These are phyloP conservation scores for Talaromyces funiculosus DNA, from an alignment of 2,329 filamentous ascomycete species.

Conservation along the genomic window DNA sequence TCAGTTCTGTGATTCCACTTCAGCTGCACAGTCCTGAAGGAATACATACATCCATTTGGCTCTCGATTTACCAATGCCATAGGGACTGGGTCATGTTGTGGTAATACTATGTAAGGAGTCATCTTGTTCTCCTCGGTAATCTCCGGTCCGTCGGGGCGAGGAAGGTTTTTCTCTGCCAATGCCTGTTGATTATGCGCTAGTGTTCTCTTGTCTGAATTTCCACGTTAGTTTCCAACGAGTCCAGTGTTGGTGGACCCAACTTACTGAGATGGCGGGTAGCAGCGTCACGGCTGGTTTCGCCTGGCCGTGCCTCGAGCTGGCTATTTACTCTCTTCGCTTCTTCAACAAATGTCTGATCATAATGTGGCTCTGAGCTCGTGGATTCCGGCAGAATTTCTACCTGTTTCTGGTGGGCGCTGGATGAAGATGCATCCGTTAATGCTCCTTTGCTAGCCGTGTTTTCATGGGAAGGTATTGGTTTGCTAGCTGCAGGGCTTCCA, in stretches of 20 bases:
- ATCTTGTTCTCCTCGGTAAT: constrained; percentile 51
- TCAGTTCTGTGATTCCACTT: too few relatives aligned
- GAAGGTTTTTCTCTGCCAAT: constrained; percentile 46
- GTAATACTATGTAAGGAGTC: constrained; percentile 60
- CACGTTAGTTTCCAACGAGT: background rate
- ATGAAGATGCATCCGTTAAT: background rate
- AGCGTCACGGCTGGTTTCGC: constrained; percentile 53
- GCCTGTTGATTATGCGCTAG: background rate
- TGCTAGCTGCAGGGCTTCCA: constrained; percentile 43
- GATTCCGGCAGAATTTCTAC: constrained; percentile 47
- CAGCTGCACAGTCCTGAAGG: fast-evolving
- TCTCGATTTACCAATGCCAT: constrained; percentile 67
- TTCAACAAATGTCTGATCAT: constrained; percentile 55
- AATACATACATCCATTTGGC: constrained; percentile 52
- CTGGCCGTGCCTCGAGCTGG: constrained; percentile 45
- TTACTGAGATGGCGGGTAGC: constrained; percentile 59
- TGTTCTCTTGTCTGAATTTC: constrained; percentile 9
- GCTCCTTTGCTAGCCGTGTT: background rate
- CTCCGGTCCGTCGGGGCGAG: constrained; percentile 51
- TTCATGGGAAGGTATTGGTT: background rate
- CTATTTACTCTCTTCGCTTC: constrained; percentile 61
- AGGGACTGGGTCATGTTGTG: constrained; percentile 53
- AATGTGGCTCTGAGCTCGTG: constrained; percentile 55
- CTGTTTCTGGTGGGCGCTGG: constrained; percentile 15
- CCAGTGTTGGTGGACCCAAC: constrained; percentile 2